Percentiles rank a stretch among this genome's conserved stretches.
Conservation (phyloP, 2,329 filamentous ascomycete genomes). For the Mollisia scopiformis region DNA sequence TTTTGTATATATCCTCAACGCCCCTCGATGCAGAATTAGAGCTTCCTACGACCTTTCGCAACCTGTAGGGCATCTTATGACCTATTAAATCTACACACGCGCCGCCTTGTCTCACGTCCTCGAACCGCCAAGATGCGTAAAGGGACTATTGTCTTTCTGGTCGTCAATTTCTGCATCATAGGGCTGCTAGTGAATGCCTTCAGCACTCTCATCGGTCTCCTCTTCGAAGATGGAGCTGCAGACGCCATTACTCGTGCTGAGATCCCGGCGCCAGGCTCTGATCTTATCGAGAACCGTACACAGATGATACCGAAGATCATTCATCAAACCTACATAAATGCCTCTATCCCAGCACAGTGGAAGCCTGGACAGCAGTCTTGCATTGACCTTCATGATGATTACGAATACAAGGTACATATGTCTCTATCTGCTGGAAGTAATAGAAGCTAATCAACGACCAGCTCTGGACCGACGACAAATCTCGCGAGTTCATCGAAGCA, state of each 20-base stretch:
- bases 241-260: constrained; percentile 70
- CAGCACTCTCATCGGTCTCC: constrained; percentile 71
- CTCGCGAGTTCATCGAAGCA: constrained; percentile 70
- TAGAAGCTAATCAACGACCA: constrained; percentile 38
- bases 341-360: constrained; percentile 69
- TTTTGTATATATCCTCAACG: neutral
- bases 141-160: constrained; percentile 37
- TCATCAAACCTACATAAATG: constrained; percentile 76
- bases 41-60: neutral
- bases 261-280: constrained; percentile 66
- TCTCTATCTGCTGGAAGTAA: too few relatives aligned
- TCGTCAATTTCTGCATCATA: constrained; percentile 67
- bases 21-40: neutral
- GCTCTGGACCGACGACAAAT: constrained; percentile 76
- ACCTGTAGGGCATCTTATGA: neutral
- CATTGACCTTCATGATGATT: constrained; percentile 68
- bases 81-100: neutral
- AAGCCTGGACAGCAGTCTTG: constrained; percentile 68
- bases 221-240: constrained; percentile 67
- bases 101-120: neutral
- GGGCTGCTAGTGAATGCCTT: constrained; percentile 67
- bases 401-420: constrained; percentile 67
- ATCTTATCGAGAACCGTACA: constrained; percentile 54
- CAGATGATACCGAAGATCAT: constrained; percentile 77
- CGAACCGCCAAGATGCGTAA: constrained; percentile 34